These are phyloP conservation scores for Zangia roseola DNA, from an alignment of 768 basidiomycete genomes.

Conservation along the genomic window DNA sequence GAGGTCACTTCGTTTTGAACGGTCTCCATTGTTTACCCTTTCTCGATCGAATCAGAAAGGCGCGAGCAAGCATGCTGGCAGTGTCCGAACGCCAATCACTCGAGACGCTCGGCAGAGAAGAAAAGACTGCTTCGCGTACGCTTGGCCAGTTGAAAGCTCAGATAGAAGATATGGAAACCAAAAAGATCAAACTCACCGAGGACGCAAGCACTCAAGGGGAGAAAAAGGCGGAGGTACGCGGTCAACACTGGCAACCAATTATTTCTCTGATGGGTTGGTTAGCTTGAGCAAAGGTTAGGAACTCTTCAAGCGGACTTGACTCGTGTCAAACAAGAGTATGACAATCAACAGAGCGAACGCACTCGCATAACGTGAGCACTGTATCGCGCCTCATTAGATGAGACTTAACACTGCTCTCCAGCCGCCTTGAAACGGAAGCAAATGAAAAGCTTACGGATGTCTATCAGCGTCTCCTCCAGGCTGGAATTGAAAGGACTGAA, in stretches of 20 bases:
- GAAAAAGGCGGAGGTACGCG: conserved; percentile 56
- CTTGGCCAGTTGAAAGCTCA: conserved; percentile 68
- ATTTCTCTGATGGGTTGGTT: not conserved
- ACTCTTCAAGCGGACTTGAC: conserved; percentile 60
- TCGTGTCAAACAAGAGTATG: conserved; percentile 70
- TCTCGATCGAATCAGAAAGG: conserved; percentile 54
- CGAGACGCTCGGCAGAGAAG: conserved; percentile 77
- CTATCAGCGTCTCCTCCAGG: conserved; percentile 83
- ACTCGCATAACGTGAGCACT: conserved; percentile 63
- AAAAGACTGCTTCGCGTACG: conserved; percentile 67
- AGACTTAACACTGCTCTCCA: conserved; percentile 29
- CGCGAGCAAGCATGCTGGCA: conserved; percentile 72
- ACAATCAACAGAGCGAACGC: conserved; percentile 83
- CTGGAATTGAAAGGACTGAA: conserved; percentile 85
- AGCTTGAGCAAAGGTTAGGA: conserved; percentile 61
- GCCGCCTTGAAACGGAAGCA: conserved; percentile 85
- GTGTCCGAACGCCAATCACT: conserved; percentile 86
- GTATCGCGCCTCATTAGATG: too few species aligned
- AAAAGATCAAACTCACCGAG: conserved; percentile 51
- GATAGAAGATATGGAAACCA: conserved; percentile 61
- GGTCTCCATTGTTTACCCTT: conserved; percentile 2
- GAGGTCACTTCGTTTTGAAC: not conserved
- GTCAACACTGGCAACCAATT: too few species aligned
- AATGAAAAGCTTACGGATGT: conserved; percentile 88
- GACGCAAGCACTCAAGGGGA: conserved; percentile 49